phyloP scores from a whole-genome alignment of 768 basidiomycete species.

The Lactarius sanguifluus region DNA sequence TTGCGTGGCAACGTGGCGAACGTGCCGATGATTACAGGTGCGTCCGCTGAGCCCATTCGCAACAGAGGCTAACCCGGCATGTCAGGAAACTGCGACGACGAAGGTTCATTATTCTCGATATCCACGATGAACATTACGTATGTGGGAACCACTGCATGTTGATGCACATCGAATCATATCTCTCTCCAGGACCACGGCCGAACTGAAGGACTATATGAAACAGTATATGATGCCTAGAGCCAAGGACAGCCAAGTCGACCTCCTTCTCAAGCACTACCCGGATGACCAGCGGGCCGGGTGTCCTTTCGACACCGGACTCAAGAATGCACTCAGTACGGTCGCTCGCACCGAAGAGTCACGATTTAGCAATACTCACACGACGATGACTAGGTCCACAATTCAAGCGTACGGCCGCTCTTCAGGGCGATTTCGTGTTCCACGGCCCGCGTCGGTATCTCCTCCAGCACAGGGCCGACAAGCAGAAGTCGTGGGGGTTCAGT shows the following conservation, averaged over 20 bases:
- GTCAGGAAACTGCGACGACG: constrained; percentile 55
- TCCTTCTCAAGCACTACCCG: constrained; percentile 31
- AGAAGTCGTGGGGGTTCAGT: constrained; percentile 28
- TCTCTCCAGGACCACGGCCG: constrained; percentile 3
- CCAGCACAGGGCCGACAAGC: constrained; percentile 16
- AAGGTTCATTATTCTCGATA: constrained; percentile 49
- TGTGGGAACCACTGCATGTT: constrained; percentile 4
- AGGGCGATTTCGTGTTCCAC: constrained; percentile 29
- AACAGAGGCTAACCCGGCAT: constrained; percentile 3
- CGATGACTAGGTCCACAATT: constrained; percentile 21
- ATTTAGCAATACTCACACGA: not conserved
- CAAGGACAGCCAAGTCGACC: constrained; percentile 24
- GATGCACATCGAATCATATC: not conserved
- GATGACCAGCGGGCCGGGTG: constrained; percentile 21
- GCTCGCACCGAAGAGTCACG: not conserved
- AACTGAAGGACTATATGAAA: constrained; percentile 22
- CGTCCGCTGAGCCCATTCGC: not conserved
- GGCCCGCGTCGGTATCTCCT: constrained; percentile 27
- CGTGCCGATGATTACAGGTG: constrained; percentile 31
- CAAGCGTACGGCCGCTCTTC: constrained; percentile 26
- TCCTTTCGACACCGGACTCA: constrained; percentile 29
- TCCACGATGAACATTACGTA: constrained; percentile 36
- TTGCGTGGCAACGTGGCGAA: constrained; percentile 28
- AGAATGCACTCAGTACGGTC: constrained; percentile 35
- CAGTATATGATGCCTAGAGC: constrained; percentile 33